Base-by-base conservation (phyloP, 2,329 filamentous ascomycete species). In the Sclerotinia subarctica region DNA sequence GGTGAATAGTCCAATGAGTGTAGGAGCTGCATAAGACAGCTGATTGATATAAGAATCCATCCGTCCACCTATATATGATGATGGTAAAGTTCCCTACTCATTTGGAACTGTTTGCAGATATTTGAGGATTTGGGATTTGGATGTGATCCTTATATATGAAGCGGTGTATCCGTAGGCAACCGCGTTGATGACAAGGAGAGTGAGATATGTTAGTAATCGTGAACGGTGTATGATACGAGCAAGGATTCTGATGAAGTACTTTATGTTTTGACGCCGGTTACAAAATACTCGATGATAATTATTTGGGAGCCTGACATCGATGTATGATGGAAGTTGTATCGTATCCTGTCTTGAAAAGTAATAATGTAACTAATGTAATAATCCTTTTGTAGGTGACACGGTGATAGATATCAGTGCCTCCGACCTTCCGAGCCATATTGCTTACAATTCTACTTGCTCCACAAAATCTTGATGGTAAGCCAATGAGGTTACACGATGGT, bases 1-100 rank as follows among this genome's bases (percentile, higher is more conserved):
- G 1, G 73, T 71, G n/a, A 72, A 63, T 7, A 73, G n/a, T n/a
- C 60, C 38, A 57, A 71, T 69, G 32, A 70, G 56, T 49, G 49
- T 24, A 3, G 62, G 60, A 44, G 62, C 46, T n/a, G 62, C 67
- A 53, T 64, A 66, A 19, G 69, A 68, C 38, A 62, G 47, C 47
- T 65, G 38, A 21, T 59, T 46, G 17, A 63, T 49, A 56, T 58
- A 29, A 66, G 29, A 42, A 53, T 54, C 54, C 67, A 68, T 68
- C 38, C 47, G 62, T 56, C 62, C 35, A 64, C 49, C 49, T 64
- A 64, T 53, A 32, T 56, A 56, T 64, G 62, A 64, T 64, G 62
- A 64, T 64, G 49, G 11, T 44, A 32, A 42, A 32, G 38, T 42
- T 3, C 59, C 5, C 15, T 51, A 19, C 13, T 54, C 60, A 64